Evolutionary conservation across 1,139 yeast genomes (phyloP), one percentile per base, ranked within the genome.

Genomic region (Blastobotrys malaysiensis): DNA sequence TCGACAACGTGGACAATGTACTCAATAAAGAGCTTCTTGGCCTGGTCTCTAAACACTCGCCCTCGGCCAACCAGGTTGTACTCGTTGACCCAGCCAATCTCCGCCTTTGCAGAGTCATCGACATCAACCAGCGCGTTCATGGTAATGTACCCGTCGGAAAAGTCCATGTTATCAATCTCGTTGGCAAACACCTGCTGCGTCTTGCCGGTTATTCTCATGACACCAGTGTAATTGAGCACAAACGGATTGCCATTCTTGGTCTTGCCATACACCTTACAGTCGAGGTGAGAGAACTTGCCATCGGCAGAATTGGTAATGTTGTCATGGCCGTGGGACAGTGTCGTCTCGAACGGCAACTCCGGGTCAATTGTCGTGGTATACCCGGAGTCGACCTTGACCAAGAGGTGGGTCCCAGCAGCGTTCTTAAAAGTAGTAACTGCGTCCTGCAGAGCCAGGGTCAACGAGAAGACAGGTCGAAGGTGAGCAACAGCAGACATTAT

Each of bases 61-160:
- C 53, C 56, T n/a, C 49, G 47, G 9, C 56, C 56, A 3, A 54
- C 46, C 13, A 51, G 49, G 27, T 46, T 54, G 50, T 48, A 49
- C 19, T 31, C 16, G 21, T 54, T 51, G 26, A 54, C 51, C 53
- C 54, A 54, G 19, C 49, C 52, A n/a, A 54, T 18, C 19, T 51
- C 52, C 5, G 31, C 9, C 44, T 36, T 46, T 2, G 56, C 54
- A 11, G 46, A 6, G 18, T 36, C 20, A 24, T 46, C 52, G 6
- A 54, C 21, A 11, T 51, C 39, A 18, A 51, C 45, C 5, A 43
- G 9, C 14, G 46, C 27, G 47, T 46, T 54, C 16, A 43, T 26
- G 36, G 54, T 43, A 24, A 54, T 48, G 24, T 54, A 54, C 22
- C 56, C 56, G 26, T 54, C 56, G 14, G 51, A 45, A 16, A 18